Base-by-base conservation (phyloP, 2,329 filamentous ascomycete species). In the Ilyonectria mors-panacis region DNA sequence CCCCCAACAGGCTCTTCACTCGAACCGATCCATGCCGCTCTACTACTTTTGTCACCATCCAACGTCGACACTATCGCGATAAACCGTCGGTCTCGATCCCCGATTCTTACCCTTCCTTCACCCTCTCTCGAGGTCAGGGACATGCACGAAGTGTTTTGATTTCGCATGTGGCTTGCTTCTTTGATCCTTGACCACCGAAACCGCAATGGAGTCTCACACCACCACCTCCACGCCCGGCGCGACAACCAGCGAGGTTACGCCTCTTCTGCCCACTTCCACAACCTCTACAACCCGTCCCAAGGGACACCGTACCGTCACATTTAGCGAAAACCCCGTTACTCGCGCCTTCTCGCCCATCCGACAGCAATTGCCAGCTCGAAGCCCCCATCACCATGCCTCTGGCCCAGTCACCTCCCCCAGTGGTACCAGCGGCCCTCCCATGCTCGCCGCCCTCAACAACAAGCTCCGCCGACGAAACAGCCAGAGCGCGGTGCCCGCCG, bases 401-500 rank as follows among this genome's bases (percentile, higher is more conserved):
- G 30, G 33, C 42, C 37, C 50, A 9, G 45, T 61, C 67, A 74
- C 50, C 70, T 74, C 71, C 67, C 66, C 66, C 70, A 75, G 67
- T 79, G 80, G 65, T 77, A 72, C 80, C 71, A 76, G 80, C 60
- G 81, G 74, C 59, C 86, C 86, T 26, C 86, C 88, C 19, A 91
- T 93, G 81, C 88, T 97, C 26, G 91, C 94, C 6, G 89, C 92
- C 3, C 83, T 98, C 73, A 97, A 98, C 82, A 95, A 86, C 86
- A 97, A 95, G 82, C 86, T 98, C 53, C 91, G 94, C 61, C 87
- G 95, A 76, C 89, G 95, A 71, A 96, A 97, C 77, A 97, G 94
- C 80, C 92, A 94, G 75, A 92, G 93, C 19, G 81, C 79, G 21
- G 79, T 83, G 2, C 78, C 80, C 42, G 78, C 81, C 39, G 73